Conservation (phyloP, 2,329 filamentous ascomycete species). For the Aureobasidium sp. region DNA sequence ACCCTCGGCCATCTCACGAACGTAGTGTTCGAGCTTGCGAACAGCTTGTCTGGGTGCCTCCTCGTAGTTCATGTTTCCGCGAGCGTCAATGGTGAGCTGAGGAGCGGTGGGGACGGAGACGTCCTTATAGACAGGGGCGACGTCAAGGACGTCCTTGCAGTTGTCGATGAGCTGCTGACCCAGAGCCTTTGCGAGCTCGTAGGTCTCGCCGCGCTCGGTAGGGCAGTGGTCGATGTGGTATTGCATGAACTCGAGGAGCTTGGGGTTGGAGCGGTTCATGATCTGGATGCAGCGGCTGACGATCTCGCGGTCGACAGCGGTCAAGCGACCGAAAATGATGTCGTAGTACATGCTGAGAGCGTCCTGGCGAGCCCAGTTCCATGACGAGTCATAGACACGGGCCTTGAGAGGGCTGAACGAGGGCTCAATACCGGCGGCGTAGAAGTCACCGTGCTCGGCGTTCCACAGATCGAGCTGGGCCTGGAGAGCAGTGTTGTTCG, state of each 20-base stretch:
- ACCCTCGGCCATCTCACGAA: slow-evolving; percentile 95
- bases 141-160: slow-evolving; percentile 82
- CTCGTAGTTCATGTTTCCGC: slow-evolving; percentile 86
- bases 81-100: slow-evolving; percentile 82
- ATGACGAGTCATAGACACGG: slow-evolving; percentile 92
- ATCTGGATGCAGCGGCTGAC: slow-evolving; percentile 97
- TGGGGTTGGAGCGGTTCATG: slow-evolving; percentile 98
- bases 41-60: slow-evolving; percentile 81
- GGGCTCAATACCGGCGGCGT: slow-evolving; percentile 87
- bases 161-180: slow-evolving; percentile 92
- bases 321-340: slow-evolving; percentile 91
- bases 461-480: slow-evolving; percentile 92
- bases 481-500: slow-evolving; percentile 81
- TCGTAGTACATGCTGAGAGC: slow-evolving; percentile 98
- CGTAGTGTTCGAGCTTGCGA: slow-evolving; percentile 96
- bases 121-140: slow-evolving; percentile 89
- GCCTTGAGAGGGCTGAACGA: slow-evolving; percentile 91
- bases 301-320: slow-evolving; percentile 92
- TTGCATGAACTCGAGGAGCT: slow-evolving; percentile 97
- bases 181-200: slow-evolving; percentile 92
- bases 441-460: slow-evolving; percentile 92
- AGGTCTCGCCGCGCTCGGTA: slow-evolving; percentile 91
- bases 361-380: slow-evolving; percentile 99
- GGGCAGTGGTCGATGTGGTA: slow-evolving; percentile 99
- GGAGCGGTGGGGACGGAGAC: slow-evolving; percentile 87